Conservation (phyloP, 371 early-diverging fungal species). For the Rhizopus sp. region DNA sequence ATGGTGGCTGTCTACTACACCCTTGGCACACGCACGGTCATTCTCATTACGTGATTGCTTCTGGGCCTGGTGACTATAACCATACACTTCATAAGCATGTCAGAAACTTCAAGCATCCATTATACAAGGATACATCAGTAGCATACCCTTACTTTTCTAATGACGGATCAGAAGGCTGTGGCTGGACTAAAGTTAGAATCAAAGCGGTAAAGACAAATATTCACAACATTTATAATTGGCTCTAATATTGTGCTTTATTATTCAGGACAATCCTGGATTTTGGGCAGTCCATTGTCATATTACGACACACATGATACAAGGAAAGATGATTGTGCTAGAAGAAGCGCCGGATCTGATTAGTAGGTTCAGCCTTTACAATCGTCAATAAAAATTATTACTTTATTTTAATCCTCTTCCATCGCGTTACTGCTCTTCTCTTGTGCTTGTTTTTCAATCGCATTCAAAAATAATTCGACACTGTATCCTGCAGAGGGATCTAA, state of each 20-base stretch:
- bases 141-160: conserved; percentile 37
- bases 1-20: conserved; percentile 36
- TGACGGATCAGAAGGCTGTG: conserved; percentile 28
- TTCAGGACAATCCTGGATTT: conserved; percentile 49
- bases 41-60: conserved; percentile 42
- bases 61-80: conserved; percentile 38
- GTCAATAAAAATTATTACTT: conserved; percentile 3
- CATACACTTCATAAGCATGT: conserved; percentile 26
- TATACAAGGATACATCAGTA: conserved; percentile 33
- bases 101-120: conserved; percentile 32
- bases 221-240: not conserved
- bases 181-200: conserved; percentile 44
- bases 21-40: conserved; percentile 55
- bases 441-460: conserved; percentile 63
- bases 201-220: conserved; percentile 25
- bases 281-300: conserved; percentile 58
- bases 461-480: conserved; percentile 67
- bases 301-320: conserved; percentile 53
- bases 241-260: not conserved
- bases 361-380: conserved; percentile 14
- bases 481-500: conserved; percentile 63
- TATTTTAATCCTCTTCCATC: conserved; percentile 27
- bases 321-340: conserved; percentile 44
- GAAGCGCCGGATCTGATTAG: conserved; percentile 42
- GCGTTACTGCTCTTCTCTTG: conserved; percentile 32